phyloP scores from a whole-genome alignment of 768 basidiomycete genomes.

The Suillus lakei region DNA sequence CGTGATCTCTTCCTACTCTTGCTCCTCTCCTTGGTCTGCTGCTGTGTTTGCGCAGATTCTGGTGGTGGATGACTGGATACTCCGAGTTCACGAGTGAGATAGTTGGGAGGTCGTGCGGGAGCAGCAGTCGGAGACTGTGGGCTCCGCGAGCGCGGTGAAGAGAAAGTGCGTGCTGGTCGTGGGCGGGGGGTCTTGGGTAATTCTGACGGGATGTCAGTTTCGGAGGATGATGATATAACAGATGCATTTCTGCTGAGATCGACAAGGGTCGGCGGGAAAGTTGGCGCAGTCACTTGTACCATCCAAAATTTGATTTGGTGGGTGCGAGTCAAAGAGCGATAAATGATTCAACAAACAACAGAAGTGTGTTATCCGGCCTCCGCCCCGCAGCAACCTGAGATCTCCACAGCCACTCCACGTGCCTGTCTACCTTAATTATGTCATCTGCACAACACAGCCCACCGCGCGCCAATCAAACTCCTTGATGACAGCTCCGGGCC shows the following conservation, averaged over 20 bases:
- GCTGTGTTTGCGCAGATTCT: constrained; percentile 17
- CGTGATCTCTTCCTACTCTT: constrained; percentile 44
- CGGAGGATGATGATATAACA: constrained; percentile 71
- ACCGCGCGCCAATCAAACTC: too few relatives aligned
- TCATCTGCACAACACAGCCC: too few relatives aligned
- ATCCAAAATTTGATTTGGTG: neutral
- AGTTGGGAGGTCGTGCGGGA: constrained; percentile 52
- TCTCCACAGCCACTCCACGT: too few relatives aligned
- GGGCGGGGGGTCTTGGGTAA: constrained; percentile 48
- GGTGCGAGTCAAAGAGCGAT: too few relatives aligned
- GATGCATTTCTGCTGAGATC: constrained; percentile 79
- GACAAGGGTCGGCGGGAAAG: constrained; percentile 50
- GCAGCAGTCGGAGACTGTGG: constrained; percentile 46
- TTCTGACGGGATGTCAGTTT: constrained; percentile 49
- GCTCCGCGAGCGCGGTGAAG: constrained; percentile 64
- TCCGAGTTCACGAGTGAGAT: constrained; percentile 63
- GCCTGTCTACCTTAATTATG: too few relatives aligned
- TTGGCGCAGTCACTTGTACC: constrained; percentile 12
- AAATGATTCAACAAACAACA: too few relatives aligned
- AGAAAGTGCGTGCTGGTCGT: constrained; percentile 64
- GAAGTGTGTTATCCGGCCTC: too few relatives aligned
- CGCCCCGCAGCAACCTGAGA: too few relatives aligned
- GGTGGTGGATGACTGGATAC: constrained; percentile 27
- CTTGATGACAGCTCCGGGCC: too few relatives aligned
- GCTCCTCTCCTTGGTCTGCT: constrained; percentile 35